Evolutionary conservation across 192 early-diverging fungal genomes (phyloP).

Genomic region (Umbelopsis ramanniana): DNA sequence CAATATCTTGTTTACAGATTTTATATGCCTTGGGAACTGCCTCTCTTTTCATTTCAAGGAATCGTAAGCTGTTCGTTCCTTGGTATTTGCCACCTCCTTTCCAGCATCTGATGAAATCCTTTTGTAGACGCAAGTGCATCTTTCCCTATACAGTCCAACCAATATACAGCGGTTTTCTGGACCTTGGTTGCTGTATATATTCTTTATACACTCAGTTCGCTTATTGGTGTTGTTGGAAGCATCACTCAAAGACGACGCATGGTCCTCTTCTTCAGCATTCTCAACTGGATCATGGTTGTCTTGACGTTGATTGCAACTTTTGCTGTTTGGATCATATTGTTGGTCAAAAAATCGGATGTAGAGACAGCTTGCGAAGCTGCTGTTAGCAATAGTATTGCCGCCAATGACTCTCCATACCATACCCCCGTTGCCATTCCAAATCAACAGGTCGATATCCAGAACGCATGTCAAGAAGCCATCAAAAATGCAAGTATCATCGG

Average conservation of each 20-base stretch:
- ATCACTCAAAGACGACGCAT: conserved; percentile 36
- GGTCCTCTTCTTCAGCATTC: conserved; percentile 26
- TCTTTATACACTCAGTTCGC: conserved; percentile 27
- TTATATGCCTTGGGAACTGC: neutral
- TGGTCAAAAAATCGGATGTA: conserved; percentile 14
- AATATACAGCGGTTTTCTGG: conserved; percentile 23
- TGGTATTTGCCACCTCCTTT: neutral
- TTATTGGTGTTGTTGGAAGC: conserved; percentile 37
- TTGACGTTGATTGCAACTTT: conserved; percentile 26
- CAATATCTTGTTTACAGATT: neutral
- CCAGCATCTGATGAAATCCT: neutral
- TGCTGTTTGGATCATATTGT: conserved; percentile 22
- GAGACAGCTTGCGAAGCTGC: conserved; percentile 1
- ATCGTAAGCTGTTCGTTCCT: neutral
- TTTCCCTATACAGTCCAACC: conserved; percentile 7
- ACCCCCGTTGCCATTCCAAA: conserved; percentile 4
- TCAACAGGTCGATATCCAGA: neutral
- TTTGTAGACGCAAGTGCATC: neutral
- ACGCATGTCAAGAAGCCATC: conserved; percentile 15
- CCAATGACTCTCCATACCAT: conserved; percentile 12
- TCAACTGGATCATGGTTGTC: conserved; percentile 36
- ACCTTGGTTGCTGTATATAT: conserved; percentile 21
- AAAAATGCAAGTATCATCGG: conserved; percentile 9
- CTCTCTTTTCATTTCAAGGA: conserved; percentile 1
- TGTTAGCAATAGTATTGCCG: neutral